phyloP scores from a whole-genome alignment of 768 basidiomycete species.

The Panaeolus papilionaceus region DNA sequence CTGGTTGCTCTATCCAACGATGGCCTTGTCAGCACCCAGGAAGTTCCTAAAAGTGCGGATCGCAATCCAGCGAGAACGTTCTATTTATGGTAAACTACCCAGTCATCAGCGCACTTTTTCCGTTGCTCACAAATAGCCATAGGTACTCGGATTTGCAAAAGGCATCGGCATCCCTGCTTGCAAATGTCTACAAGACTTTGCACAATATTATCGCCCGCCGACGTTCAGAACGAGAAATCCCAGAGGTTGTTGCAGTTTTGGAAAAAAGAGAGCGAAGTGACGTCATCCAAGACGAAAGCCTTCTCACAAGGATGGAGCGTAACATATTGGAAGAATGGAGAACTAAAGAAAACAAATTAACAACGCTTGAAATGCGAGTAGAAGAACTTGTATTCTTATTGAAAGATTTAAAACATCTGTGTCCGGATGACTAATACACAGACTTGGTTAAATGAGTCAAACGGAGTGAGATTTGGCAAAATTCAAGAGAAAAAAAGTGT shows the following conservation, averaged over 20 bases:
- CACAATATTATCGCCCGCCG: slow-evolving; percentile 83
- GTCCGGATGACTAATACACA: slow-evolving; percentile 53
- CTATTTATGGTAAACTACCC: slow-evolving; percentile 78
- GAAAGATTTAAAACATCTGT: slow-evolving; percentile 70
- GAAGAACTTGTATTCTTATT: slow-evolving; percentile 92
- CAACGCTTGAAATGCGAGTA: slow-evolving; percentile 82
- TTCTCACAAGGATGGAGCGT: slow-evolving; percentile 78
- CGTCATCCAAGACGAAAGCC: slow-evolving; percentile 75
- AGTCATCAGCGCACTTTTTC: not conserved
- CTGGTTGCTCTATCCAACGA: slow-evolving; percentile 82
- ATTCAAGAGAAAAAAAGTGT: too few species aligned
- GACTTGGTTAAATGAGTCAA: slow-evolving; percentile 14
- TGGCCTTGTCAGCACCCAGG: slow-evolving; percentile 88
- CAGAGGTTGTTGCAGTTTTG: slow-evolving; percentile 72
- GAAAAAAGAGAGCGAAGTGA: slow-evolving; percentile 84
- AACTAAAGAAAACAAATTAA: slow-evolving; percentile 73
- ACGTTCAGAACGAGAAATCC: slow-evolving; percentile 73
- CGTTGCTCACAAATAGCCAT: slow-evolving; percentile 18
- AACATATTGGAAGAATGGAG: slow-evolving; percentile 79
- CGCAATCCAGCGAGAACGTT: slow-evolving; percentile 89
- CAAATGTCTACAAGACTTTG: slow-evolving; percentile 86
- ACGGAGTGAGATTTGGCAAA: too few species aligned
- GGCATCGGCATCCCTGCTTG: slow-evolving; percentile 79
- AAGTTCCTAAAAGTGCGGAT: slow-evolving; percentile 90
- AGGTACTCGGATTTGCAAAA: slow-evolving; percentile 92